Conservation (phyloP, 495 filamentous ascomycete genomes). For the Coniosporium apollinis region DNA sequence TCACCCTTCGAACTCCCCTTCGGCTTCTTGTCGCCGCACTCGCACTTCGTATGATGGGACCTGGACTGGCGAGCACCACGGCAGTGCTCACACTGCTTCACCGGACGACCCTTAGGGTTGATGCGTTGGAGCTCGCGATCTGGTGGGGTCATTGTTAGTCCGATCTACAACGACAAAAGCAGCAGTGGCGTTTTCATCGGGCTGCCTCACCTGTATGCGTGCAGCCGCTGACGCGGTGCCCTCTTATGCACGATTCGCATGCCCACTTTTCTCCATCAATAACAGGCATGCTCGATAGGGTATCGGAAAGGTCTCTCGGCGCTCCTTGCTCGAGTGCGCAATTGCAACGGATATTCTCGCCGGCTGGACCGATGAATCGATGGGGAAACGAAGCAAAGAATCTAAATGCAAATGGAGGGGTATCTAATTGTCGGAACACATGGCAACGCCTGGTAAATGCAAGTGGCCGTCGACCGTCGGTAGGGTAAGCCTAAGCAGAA, state of each 20-base stretch:
- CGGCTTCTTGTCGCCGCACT: conserved; percentile 73
- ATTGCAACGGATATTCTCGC: too few species aligned
- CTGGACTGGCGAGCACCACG: conserved; percentile 94
- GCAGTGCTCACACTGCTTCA: conserved; percentile 96
- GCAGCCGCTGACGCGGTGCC: conserved; percentile 28
- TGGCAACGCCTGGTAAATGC: too few species aligned
- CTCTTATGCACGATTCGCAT: conserved; percentile 26
- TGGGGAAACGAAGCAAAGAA: too few species aligned
- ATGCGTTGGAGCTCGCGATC: conserved; percentile 89
- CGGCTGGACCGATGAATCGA: too few species aligned
- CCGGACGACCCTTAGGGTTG: conserved; percentile 95
- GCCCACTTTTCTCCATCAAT: conserved; percentile 25
- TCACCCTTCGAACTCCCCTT: conserved; percentile 44
- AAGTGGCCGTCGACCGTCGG: too few species aligned
- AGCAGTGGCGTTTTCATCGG: not conserved
- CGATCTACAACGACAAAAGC: not conserved
- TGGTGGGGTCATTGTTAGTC: conserved; percentile 19
- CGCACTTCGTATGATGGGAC: conserved; percentile 88
- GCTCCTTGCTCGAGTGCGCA: too few species aligned
- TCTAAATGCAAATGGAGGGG: too few species aligned
- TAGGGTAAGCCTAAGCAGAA: too few species aligned
- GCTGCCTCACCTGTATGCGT: conserved; percentile 21
- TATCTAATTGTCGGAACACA: too few species aligned
- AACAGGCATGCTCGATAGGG: not conserved
- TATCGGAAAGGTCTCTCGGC: too few species aligned